phyloP scores from a whole-genome alignment of 2,329 filamentous ascomycete species.

The Xylaria sp. region DNA sequence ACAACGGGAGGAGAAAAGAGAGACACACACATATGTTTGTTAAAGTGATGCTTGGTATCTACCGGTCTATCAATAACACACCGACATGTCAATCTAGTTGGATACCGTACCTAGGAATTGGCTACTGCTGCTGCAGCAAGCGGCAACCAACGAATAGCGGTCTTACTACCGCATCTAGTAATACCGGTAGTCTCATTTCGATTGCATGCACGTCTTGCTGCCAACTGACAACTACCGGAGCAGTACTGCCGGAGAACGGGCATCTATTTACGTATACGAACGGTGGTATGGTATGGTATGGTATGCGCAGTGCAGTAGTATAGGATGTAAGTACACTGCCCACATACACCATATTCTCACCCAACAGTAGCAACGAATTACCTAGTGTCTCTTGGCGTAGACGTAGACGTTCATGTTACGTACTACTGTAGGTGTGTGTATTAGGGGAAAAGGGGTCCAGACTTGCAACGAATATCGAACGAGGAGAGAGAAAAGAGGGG shows the following conservation, averaged over 20 bases:
- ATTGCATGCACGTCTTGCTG: constrained; percentile 9
- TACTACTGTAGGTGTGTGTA: neutral
- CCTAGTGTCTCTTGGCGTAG: constrained; percentile 12
- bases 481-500: neutral
- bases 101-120: neutral
- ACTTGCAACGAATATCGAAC: constrained; percentile 8
- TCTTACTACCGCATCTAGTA: neutral
- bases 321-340: neutral
- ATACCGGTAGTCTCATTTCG: neutral
- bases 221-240: constrained; percentile 2
- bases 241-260: neutral
- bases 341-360: neutral
- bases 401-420: constrained; percentile 6
- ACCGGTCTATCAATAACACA: no score
- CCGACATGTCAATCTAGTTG: neutral
- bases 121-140: neutral
- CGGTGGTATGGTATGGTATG: neutral
- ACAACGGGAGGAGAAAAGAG: neutral
- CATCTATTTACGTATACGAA: constrained; percentile 3
- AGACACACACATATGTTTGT: neutral
- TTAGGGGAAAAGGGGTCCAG: constrained; percentile 9
- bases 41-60: no score
- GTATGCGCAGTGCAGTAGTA: neutral
- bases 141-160: neutral
- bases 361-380: neutral